These are phyloP conservation scores for Quercus phellos DNA, from an alignment of 331 rosid genomes.

Conservation along the genomic window DNA sequence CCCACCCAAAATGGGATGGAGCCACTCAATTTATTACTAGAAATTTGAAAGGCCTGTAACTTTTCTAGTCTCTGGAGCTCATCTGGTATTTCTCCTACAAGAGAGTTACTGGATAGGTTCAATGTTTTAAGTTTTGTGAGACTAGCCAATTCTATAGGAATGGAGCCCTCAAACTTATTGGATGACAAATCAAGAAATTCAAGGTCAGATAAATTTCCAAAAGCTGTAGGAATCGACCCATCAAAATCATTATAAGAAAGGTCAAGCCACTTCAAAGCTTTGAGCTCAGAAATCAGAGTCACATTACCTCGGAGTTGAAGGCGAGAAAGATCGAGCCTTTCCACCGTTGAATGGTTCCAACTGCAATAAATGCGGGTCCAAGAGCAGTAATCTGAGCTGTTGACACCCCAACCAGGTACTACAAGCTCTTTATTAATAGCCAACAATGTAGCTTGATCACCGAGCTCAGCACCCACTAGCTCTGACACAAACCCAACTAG, in stretches of 20 bases:
- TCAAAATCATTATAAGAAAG: constrained; percentile 73
- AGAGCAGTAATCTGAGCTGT: constrained; percentile 61
- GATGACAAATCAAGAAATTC: constrained; percentile 81
- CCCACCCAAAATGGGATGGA: constrained; percentile 80
- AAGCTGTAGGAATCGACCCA: constrained; percentile 64
- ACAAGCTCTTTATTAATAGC: constrained; percentile 75
- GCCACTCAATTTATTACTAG: constrained; percentile 79
- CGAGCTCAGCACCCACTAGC: constrained; percentile 50
- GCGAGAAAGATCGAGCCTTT: constrained; percentile 74
- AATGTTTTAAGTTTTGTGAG: constrained; percentile 72
- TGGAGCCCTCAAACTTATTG: constrained; percentile 71
- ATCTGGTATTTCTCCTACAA: constrained; percentile 71
- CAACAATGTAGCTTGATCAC: constrained; percentile 51
- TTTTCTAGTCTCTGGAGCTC: constrained; percentile 61
- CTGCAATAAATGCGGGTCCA: constrained; percentile 80
- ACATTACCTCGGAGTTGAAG: constrained; percentile 75
- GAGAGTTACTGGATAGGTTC: constrained; percentile 78
- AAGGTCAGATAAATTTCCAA: constrained; percentile 68
- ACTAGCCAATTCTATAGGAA: constrained; percentile 66
- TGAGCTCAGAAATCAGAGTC: constrained; percentile 70
- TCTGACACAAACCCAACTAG: constrained; percentile 50
- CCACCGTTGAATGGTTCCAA: constrained; percentile 59
- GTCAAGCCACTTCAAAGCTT: constrained; percentile 80
- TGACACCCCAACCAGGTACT: constrained; percentile 75
- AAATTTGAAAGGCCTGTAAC: constrained; percentile 73